These are phyloP conservation scores for Podospora didyma DNA, from an alignment of 495 filamentous ascomycete species.

Conservation along the genomic window DNA sequence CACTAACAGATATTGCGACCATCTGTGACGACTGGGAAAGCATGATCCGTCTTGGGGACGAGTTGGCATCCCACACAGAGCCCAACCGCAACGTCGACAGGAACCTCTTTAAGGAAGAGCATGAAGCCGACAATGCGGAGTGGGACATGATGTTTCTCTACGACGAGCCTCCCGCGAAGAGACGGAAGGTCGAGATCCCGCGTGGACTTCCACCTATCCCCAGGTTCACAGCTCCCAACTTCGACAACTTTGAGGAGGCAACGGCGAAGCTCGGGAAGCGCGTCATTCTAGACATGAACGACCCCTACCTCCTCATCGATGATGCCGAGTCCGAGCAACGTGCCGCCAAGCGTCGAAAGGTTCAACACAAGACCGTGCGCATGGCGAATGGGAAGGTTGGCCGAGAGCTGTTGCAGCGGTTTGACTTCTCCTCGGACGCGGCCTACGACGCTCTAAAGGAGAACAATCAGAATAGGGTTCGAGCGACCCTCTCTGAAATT, in stretches of 20 bases:
- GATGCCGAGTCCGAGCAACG: slow-evolving; percentile 44
- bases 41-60: slow-evolving; percentile 39
- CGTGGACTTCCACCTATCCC: slow-evolving; percentile 40
- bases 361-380: slow-evolving; percentile 47
- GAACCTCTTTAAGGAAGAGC: slow-evolving; percentile 24
- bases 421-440: slow-evolving; percentile 94
- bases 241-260: slow-evolving; percentile 54
- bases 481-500: slow-evolving; percentile 80
- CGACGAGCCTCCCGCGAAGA: slow-evolving; percentile 35
- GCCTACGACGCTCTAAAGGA: slow-evolving; percentile 94
- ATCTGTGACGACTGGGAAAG: slow-evolving; percentile 81
- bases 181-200: slow-evolving; percentile 29
- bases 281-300: slow-evolving; percentile 82
- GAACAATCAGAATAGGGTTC: slow-evolving; percentile 92
- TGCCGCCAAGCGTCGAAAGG: slow-evolving; percentile 43
- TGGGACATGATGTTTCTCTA: slow-evolving; percentile 48
- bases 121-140: slow-evolving; percentile 47
- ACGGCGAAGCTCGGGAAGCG: slow-evolving; percentile 67
- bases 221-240: slow-evolving; percentile 36
- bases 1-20: slow-evolving; percentile 69
- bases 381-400: slow-evolving; percentile 52
- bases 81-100: background rate
- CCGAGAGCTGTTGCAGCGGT: slow-evolving; percentile 65
- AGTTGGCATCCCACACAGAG: slow-evolving; percentile 11
- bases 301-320: slow-evolving; percentile 75